Evolutionary conservation across 2,329 filamentous ascomycete species (phyloP).

Genomic region (Botrytis porri): DNA sequence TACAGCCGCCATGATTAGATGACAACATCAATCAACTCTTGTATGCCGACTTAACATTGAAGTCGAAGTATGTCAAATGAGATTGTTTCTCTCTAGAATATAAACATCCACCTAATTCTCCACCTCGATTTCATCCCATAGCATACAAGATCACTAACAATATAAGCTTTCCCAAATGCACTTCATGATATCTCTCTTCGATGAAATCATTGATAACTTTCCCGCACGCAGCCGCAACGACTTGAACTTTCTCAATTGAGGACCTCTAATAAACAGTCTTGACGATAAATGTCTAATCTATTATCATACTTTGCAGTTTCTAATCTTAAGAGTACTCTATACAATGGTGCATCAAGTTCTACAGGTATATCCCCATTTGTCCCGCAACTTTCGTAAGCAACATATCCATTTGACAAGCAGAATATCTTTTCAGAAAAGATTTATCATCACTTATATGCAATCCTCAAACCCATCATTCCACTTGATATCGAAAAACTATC

Average conservation of each 20-base stretch:
- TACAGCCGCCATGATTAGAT: not conserved
- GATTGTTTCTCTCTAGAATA: not conserved
- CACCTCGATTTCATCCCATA: fast-evolving
- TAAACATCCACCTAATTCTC: not conserved
- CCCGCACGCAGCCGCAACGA: no score
- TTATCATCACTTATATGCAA: not conserved
- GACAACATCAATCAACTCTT: not conserved
- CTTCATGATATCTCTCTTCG: not conserved
- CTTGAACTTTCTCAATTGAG: no score
- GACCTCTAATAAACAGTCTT: no score
- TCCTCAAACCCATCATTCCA: not conserved
- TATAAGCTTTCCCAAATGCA: not conserved
- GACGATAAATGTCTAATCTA: no score
- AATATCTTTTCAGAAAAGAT: not conserved
- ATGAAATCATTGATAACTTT: no score
- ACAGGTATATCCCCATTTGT: not conserved
- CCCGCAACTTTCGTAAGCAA: not conserved
- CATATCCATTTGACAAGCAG: not conserved
- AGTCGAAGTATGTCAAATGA: no score
- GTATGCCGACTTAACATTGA: fast-evolving
- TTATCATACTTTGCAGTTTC: not conserved
- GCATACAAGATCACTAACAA: not conserved
- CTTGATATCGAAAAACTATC: no score
- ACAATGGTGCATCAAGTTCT: not conserved
- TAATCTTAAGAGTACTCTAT: no score